Percentiles rank a stretch among this genome's conserved stretches.
phyloP scores from a whole-genome alignment of 441 rosid species.

The Mallotus japonicus region DNA sequence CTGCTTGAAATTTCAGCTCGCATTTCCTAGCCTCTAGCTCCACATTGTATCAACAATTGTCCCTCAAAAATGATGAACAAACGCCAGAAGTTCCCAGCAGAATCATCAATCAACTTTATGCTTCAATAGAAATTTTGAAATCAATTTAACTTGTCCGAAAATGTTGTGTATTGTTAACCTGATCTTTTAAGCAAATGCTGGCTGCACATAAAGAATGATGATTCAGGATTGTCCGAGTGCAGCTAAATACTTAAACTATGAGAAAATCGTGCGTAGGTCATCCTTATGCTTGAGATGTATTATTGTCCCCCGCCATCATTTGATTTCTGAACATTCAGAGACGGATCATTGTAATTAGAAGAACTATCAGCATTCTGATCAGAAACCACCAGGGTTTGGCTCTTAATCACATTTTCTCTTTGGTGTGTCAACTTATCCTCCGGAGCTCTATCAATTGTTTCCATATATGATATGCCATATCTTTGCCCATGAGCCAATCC shows the following conservation, averaged over 20 bases:
- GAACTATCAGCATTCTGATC: slow-evolving; percentile 32
- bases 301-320: slow-evolving; percentile 17
- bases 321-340: slow-evolving; percentile 25
- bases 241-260: slow-evolving; percentile 13
- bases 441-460: slow-evolving; percentile 30
- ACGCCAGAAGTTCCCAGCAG: not conserved
- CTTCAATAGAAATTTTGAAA: not conserved
- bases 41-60: not conserved
- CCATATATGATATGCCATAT: slow-evolving; percentile 58
- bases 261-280: not conserved
- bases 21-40: not conserved
- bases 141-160: slow-evolving; percentile 2
- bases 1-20: not conserved
- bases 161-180: not conserved
- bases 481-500: slow-evolving; percentile 81
- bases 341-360: slow-evolving; percentile 22
- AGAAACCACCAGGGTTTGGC: slow-evolving; percentile 40
- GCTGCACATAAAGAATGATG: slow-evolving; percentile 3
- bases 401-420: slow-evolving; percentile 32
- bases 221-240: slow-evolving; percentile 3
- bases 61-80: not conserved
- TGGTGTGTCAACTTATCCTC: slow-evolving; percentile 37
- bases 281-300: slow-evolving; percentile 24
- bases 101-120: slow-evolving; percentile 2
- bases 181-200: slow-evolving; percentile 11